Base-by-base conservation (phyloP, 345 rosid genomes). In the Moringa oleifera region DNA sequence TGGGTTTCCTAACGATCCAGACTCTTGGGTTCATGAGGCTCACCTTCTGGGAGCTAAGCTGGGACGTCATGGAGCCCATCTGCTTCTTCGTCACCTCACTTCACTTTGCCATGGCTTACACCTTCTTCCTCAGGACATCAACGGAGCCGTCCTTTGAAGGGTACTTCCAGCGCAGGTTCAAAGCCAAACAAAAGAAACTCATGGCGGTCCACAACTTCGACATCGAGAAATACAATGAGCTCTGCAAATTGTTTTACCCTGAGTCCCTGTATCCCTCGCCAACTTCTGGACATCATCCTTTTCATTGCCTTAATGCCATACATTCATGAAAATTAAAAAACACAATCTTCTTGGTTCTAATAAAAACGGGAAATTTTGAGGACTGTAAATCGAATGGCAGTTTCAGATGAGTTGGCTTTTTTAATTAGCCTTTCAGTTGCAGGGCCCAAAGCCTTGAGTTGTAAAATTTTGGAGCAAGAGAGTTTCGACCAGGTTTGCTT, bases 1-100 rank as follows among this genome's bases (percentile, higher is more conserved):
- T 89, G 11, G 89, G 85, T 11, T 77, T 81, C 61, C 0, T 85
- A 13, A 61, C 58, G 53, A 69, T 61, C 13, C 95, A 93, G 71
- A 90, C 91, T 0, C 70, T 85, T 10, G 89, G 80, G 19, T 79
- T 88, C 84, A 83, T 93, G 90, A 84, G 97, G 79, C 87, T 93
- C 8, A 93, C 97, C 11, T 93, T 93, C 53, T 88, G 97, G 97
- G 98, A 93, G 67, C 84, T 90, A 6, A 81, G 85, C 17, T 93
- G 96, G 98, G 97, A 93, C 69, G 90, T 93, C 0, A 93, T 93
- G 96, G 98, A 93, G 65, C 98, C 97, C n/a, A 86, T 93, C 4
- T 93, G 96, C 73, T 90, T 90, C 84, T 90, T 86, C 24, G 77
- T 74, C 51, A 79, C 93, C 0, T 86, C 94, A 0, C 53, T 84